Evolutionary conservation across 345 rosid genomes (phyloP).

Genomic region (Anastatica hierochuntica): DNA sequence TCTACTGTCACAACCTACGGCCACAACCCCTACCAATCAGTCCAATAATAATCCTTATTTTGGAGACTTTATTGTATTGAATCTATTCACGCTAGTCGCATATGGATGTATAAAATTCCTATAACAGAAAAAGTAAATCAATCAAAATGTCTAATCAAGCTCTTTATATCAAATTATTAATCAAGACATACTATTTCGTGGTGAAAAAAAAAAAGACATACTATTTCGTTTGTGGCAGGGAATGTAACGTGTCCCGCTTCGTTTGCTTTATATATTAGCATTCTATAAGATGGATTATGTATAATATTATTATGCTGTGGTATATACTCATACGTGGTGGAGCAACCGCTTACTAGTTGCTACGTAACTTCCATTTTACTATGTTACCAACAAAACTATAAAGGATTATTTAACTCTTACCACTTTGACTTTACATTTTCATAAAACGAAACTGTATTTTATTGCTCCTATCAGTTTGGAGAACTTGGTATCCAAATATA

Average conservation of each 20-base stretch:
- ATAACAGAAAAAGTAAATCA: background rate
- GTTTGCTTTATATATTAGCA: no score
- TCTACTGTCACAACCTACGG: no score
- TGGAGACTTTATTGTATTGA: no score
- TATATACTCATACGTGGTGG: background rate
- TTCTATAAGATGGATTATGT: no score
- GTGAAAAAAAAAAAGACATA: no score
- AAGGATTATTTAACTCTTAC: background rate
- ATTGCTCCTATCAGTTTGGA: conserved; percentile 21
- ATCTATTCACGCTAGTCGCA: no score
- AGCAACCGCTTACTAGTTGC: no score
- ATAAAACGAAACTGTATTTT: conserved; percentile 1
- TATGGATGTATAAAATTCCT: no score
- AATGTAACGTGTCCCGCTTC: conserved; percentile 10
- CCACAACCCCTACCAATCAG: no score
- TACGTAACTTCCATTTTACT: background rate
- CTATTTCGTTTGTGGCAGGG: conserved; percentile 9
- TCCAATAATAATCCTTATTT: no score
- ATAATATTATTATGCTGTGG: no score
- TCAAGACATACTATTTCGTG: no score
- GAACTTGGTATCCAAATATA: conserved; percentile 16
- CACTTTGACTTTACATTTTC: conserved; percentile 17
- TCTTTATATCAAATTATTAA: conserved; percentile 7
- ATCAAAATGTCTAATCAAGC: conserved; percentile 12
- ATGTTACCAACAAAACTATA: background rate